Evolutionary conservation across 208 protist genomes (phyloP).

Genomic region (Novymonas esmeraldas): DNA sequence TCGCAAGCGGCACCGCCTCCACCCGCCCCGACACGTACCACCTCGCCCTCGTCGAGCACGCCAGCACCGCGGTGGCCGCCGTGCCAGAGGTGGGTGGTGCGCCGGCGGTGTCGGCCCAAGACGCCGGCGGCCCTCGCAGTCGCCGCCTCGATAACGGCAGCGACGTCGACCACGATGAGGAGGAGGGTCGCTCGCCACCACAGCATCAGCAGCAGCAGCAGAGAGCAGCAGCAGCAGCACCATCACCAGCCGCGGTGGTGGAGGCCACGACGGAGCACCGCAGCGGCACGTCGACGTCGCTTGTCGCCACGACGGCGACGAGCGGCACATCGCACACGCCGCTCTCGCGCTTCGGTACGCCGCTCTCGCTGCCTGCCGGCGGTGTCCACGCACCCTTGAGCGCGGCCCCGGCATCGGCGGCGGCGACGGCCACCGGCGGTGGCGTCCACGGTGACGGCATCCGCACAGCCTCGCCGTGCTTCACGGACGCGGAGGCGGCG

Average conservation of each 20-base stretch:
- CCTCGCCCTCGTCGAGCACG: constrained; percentile 10
- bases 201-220: not conserved
- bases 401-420: not conserved
- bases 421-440: not conserved
- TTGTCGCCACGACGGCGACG: constrained; percentile 4
- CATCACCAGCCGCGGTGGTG: not conserved
- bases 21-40: constrained; percentile 13
- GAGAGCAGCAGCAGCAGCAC: too few relatives aligned
- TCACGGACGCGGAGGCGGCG: constrained; percentile 10
- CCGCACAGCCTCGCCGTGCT: constrained; percentile 2
- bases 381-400: not conserved
- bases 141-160: too few relatives aligned
- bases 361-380: not conserved
- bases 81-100: too few relatives aligned
- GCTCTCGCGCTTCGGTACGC: constrained; percentile 5
- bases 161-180: too few relatives aligned
- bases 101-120: too few relatives aligned
- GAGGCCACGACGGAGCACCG: constrained; percentile 1
- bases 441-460: not conserved
- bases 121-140: too few relatives aligned
- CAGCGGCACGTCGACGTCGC: not conserved
- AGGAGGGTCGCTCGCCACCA: too few relatives aligned
- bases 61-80: not conserved
- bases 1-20: not conserved
- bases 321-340: not conserved